Evolutionary conservation across 257 asterid species (phyloP).

Genomic region (Solanum ossicruentum): DNA sequence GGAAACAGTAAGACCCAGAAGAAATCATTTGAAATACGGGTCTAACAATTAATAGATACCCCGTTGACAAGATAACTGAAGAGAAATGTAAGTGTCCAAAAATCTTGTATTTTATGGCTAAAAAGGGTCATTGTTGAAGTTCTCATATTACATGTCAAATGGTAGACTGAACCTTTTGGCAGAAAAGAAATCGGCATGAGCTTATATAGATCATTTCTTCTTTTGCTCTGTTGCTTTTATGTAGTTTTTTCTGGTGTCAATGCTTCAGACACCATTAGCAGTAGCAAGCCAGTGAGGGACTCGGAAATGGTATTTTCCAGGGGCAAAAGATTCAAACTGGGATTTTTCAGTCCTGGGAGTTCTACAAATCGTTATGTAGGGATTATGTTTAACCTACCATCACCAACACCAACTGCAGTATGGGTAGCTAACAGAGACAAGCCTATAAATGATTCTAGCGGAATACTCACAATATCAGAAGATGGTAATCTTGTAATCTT

Average conservation of each 20-base stretch:
- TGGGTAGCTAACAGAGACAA: constrained; percentile 54
- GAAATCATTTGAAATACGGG: not conserved
- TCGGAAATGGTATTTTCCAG: constrained; percentile 3
- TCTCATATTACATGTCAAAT: not conserved
- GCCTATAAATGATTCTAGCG: constrained; percentile 23
- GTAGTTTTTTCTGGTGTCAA: not conserved
- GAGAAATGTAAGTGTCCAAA: not conserved
- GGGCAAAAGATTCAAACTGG: constrained; percentile 5
- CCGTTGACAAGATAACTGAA: not conserved
- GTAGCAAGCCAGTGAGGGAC: constrained; percentile 1
- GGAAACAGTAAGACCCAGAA: not conserved
- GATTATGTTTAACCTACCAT: constrained; percentile 18
- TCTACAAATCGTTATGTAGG: constrained; percentile 13
- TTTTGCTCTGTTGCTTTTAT: not conserved
- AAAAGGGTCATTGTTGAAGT: not conserved
- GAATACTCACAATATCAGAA: constrained; percentile 15
- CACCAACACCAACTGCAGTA: constrained; percentile 1
- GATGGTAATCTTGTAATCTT: constrained; percentile 31
- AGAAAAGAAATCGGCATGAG: not conserved
- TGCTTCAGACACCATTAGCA: not conserved
- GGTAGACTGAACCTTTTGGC: not conserved
- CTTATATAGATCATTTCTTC: not conserved
- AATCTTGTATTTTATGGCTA: not conserved
- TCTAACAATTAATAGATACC: not conserved
- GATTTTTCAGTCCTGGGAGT: constrained; percentile 18